Evolutionary conservation across 805 yeast genomes (phyloP).

Genomic region (Ogataea corticis): DNA sequence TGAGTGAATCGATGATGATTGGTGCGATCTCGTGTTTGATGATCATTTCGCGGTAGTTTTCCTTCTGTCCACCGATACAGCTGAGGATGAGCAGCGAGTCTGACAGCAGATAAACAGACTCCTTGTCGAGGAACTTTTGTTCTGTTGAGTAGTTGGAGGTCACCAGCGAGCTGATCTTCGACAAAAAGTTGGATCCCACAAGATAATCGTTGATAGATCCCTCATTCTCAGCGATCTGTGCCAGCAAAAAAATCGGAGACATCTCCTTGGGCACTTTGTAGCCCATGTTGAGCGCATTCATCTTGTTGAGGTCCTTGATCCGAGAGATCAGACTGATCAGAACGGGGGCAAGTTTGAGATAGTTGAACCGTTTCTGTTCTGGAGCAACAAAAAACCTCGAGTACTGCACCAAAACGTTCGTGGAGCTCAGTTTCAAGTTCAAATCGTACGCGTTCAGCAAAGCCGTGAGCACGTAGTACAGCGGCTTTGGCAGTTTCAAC

Average conservation of each 20-base stretch:
- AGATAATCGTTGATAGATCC: conserved; percentile 35
- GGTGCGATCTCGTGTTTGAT: conserved; percentile 33
- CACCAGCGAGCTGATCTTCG: conserved; percentile 33
- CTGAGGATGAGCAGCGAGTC: conserved; percentile 40
- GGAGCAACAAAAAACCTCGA: conserved; percentile 19
- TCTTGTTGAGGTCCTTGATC: conserved; percentile 19
- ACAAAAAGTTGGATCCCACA: conserved; percentile 35
- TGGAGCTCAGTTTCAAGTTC: conserved; percentile 27
- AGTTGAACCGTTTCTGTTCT: conserved; percentile 19
- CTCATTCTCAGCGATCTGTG: conserved; percentile 37
- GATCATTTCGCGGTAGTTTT: conserved; percentile 36
- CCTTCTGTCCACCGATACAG: conserved; percentile 39
- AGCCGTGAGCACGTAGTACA: conserved; percentile 29
- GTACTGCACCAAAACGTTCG: conserved; percentile 32
- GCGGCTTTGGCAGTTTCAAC: conserved; percentile 25
- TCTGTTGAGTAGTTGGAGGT: conserved; percentile 27
- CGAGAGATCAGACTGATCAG: conserved; percentile 25
- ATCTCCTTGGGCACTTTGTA: conserved; percentile 28
- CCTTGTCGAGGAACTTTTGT: conserved; percentile 28
- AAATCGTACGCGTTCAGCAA: conserved; percentile 27
- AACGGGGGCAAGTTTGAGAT: conserved; percentile 26
- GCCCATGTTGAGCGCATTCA: conserved; percentile 21
- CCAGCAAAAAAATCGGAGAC: conserved; percentile 37
- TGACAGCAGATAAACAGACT: conserved; percentile 33
- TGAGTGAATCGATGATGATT: conserved; percentile 33